A percentile compares a stretch with the other conserved stretches of the same genome.
These are phyloP conservation scores for Phaffia rhodozyma DNA, from an alignment of 1,284 basidiomycete species.

Conservation along the genomic window DNA sequence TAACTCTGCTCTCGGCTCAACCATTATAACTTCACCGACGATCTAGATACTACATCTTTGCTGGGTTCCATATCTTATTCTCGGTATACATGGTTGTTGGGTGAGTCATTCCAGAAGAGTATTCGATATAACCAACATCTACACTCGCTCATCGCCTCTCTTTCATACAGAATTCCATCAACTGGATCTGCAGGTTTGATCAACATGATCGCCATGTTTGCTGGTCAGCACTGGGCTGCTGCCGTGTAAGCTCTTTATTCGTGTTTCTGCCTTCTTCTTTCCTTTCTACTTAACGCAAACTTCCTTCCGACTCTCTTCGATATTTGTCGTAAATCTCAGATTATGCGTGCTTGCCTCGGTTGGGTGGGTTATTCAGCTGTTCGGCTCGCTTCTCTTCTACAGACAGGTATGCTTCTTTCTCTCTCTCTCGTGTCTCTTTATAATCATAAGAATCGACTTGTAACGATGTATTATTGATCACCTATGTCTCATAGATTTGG, in stretches of 20 bases:
- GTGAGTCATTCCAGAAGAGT: background rate
- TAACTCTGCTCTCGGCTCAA: background rate
- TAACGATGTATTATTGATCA: background rate
- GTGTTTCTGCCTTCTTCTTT: background rate
- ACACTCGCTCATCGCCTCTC: conserved; percentile 13
- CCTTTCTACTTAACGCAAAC: no score
- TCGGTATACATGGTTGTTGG: conserved; percentile 78
- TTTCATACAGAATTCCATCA: conserved; percentile 39
- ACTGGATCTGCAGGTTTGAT: conserved; percentile 94
- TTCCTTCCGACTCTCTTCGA: background rate
- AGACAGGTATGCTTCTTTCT: conserved; percentile 6
- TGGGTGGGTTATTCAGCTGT: conserved; percentile 72
- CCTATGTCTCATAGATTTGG: conserved; percentile 51
- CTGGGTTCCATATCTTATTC: conserved; percentile 83
- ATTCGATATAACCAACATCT: conserved; percentile 12
- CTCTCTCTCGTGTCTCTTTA: background rate
- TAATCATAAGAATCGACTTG: background rate
- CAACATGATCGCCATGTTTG: conserved; percentile 70
- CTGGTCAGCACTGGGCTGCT: conserved; percentile 23
- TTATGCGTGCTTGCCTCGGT: conserved; percentile 66
- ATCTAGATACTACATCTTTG: conserved; percentile 78
- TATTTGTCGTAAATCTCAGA: conserved; percentile 19
- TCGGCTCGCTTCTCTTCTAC: conserved; percentile 19
- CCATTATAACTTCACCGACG: conserved; percentile 47
- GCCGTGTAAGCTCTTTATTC: background rate